These are phyloP conservation scores for Sporothrix pseudoabietina DNA, from an alignment of 2,329 filamentous ascomycete genomes.

Conservation along the genomic window DNA sequence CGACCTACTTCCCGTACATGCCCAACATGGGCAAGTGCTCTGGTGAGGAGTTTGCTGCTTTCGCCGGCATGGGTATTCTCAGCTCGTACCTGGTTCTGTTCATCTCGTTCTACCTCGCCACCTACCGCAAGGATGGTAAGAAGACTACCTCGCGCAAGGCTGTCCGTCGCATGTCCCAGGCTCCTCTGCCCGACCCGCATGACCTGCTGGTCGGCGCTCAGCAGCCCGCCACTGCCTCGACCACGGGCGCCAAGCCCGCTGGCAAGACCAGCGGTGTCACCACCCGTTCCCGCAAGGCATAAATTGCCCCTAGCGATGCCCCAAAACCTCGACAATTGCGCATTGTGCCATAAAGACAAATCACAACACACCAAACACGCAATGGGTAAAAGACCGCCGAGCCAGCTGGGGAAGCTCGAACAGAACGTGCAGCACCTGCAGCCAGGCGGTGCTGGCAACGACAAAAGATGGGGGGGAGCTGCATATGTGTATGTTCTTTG, in stretches of 20 bases:
- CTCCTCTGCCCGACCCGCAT: slow-evolving; percentile 78
- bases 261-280: slow-evolving; percentile 44
- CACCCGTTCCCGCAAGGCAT: slow-evolving; percentile 72
- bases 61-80: slow-evolving; percentile 87
- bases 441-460: slow-evolving; percentile 6
- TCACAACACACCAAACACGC: neutral
- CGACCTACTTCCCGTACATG: slow-evolving; percentile 88
- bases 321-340: neutral
- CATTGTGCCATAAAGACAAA: neutral
- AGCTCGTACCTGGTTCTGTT: slow-evolving; percentile 96
- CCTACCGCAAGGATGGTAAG: slow-evolving; percentile 87
- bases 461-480: slow-evolving; percentile 1
- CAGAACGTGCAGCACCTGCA: neutral
- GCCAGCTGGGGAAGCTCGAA: neutral
- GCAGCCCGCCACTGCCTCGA: slow-evolving; percentile 56
- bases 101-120: slow-evolving; percentile 98
- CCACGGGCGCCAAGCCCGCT: slow-evolving; percentile 59
- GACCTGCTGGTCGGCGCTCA: slow-evolving; percentile 61
- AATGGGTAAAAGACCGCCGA: neutral
- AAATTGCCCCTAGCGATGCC: slow-evolving; percentile 36
- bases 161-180: slow-evolving; percentile 66
- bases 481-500: slow-evolving; percentile 5
- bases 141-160: slow-evolving; percentile 77
- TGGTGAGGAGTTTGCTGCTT: slow-evolving; percentile 94
- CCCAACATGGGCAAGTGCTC: slow-evolving; percentile 86